phyloP scores from a whole-genome alignment of 192 early-diverging fungal genomes.

The Umbelopsis sp. region DNA sequence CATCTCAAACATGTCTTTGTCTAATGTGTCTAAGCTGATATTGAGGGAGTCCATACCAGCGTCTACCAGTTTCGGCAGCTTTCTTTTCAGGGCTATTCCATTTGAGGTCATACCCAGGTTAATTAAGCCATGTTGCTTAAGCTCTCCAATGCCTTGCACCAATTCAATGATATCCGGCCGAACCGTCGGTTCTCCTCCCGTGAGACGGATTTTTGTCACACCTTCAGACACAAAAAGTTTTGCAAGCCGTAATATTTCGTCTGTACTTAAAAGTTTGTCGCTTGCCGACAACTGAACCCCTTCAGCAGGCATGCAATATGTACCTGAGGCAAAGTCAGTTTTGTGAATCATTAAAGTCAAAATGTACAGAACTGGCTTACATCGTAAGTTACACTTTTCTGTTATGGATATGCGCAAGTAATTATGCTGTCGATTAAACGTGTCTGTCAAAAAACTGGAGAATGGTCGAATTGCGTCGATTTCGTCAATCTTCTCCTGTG shows the following conservation, averaged over 20 bases:
- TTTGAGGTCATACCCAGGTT: conserved; percentile 94
- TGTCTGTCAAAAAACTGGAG: conserved; percentile 62
- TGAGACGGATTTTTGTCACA: conserved; percentile 92
- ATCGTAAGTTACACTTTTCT: conserved; percentile 94
- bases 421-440: conserved; percentile 86
- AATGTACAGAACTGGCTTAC: conserved; percentile 44
- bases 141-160: conserved; percentile 73
- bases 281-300: conserved; percentile 75
- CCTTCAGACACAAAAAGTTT: conserved; percentile 86
- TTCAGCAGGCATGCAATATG: conserved; percentile 96
- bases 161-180: conserved; percentile 88
- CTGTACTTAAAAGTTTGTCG: conserved; percentile 71
- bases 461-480: conserved; percentile 19
- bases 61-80: conserved; percentile 68
- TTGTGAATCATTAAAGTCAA: not conserved
- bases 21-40: conserved; percentile 90
- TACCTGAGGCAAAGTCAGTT: conserved; percentile 53
- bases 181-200: conserved; percentile 96
- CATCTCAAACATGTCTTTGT: conserved; percentile 84
- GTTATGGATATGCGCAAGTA: conserved; percentile 95
- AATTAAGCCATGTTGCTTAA: conserved; percentile 74
- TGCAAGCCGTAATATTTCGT: conserved; percentile 83
- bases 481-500: conserved; percentile 1
- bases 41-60: conserved; percentile 88
- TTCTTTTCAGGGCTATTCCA: conserved; percentile 87